phyloP scores from a whole-genome alignment of 345 rosid genomes.

The Hibiscus syriacus region DNA sequence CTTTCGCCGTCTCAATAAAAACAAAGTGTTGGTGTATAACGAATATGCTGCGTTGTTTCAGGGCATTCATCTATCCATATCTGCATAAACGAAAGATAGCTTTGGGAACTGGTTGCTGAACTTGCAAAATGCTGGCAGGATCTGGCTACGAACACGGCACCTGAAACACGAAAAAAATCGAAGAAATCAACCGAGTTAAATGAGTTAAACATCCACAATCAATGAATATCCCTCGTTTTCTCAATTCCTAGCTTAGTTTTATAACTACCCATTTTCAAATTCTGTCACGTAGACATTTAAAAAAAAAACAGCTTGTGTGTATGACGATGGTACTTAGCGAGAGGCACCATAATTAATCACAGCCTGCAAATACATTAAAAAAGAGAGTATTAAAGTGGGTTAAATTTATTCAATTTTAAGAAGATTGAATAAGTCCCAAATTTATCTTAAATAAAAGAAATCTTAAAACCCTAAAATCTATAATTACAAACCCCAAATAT shows the following conservation, averaged over 20 bases:
- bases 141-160: conserved; percentile 84
- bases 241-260: neutral
- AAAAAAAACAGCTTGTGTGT: conserved; percentile 50
- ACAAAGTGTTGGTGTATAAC: conserved; percentile 88
- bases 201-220: neutral
- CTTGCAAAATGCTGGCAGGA: conserved; percentile 60
- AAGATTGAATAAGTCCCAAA: too few species aligned
- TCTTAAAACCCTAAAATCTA: too few species aligned
- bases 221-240: neutral
- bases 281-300: conserved; percentile 21
- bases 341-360: conserved; percentile 63
- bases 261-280: neutral
- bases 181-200: neutral
- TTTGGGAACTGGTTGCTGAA: conserved; percentile 60
- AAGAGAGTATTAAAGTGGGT: neutral
- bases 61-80: conserved; percentile 94
- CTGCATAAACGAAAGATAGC: conserved; percentile 71
- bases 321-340: conserved; percentile 26
- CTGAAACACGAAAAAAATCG: conserved; percentile 27
- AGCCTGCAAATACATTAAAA: conserved; percentile 27
- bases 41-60: conserved; percentile 68
- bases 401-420: too few species aligned
- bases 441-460: too few species aligned
- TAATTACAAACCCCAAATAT: too few species aligned
- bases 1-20: conserved; percentile 79